Evolutionary conservation across 2,329 filamentous ascomycete genomes (phyloP), one percentile per base, ranked within the genome.

Genomic region (Aspergillus sp.): DNA sequence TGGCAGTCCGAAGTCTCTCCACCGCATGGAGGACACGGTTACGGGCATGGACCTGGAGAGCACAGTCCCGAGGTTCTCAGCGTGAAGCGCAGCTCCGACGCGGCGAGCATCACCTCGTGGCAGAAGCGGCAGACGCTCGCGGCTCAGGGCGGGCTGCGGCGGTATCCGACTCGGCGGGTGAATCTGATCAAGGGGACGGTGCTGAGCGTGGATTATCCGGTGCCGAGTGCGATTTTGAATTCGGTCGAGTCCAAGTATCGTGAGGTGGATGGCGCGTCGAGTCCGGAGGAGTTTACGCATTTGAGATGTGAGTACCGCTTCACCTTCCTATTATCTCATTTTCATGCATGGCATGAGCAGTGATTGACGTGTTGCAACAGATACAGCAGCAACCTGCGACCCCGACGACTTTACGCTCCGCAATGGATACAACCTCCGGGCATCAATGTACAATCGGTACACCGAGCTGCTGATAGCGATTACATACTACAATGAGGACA

Each of bases 401-500:
- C 95, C 95, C 67, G 96, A 97, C 78, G 95, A 99, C 75, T 99
- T 98, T 79, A 98, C 94, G 2, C 86, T 99, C 68, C 97, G 97
- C 84, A 99, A 99, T 78, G 95, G 95, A 74, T 99, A 98, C 85
- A 97, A 98, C 83, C 86, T 99, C 77, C 91, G 95, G 52, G 92
- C 95, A 50, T 90, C 93, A 69, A 98, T 98, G 94, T 98, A 98
- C 82, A 98, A 98, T 85, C 87, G 95, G 71, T 95, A 98, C 80
- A 98, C 95, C 7, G 95, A 99, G 82, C 83, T 99, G 70, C 86
- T 98, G 65, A 97, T 99, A 78, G 95, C 95, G 72, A 93, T 99
- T 71, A 99, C 95, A 66, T 98, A 98, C 84, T 99, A 98, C 84
- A 98, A 98, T 82, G 95, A 98, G 84, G 95, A 98, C 83, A 98